These are phyloP conservation scores for Mycena filopes DNA, from an alignment of 768 basidiomycete genomes.

Conservation along the genomic window DNA sequence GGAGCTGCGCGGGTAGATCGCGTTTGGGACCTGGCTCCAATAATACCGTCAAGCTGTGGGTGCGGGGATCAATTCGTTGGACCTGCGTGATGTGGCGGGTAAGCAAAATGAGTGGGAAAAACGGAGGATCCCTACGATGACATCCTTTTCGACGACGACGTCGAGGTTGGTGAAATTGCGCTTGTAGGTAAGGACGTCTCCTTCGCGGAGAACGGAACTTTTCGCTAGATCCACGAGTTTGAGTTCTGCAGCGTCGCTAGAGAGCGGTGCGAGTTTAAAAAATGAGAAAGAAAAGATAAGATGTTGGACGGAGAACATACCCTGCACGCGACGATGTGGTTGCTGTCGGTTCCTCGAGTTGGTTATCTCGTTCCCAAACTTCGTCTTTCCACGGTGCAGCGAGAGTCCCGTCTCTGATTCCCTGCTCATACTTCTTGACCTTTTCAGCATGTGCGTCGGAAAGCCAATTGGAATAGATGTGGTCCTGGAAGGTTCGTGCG, in stretches of 20 bases:
- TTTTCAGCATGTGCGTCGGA: constrained; percentile 54
- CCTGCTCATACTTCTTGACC: constrained; percentile 54
- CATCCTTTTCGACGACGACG: constrained; percentile 64
- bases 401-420: constrained; percentile 55
- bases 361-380: constrained; percentile 63
- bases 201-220: constrained; percentile 55
- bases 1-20: constrained; percentile 50
- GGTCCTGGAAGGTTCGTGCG: constrained; percentile 68
- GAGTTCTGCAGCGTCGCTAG: constrained; percentile 54
- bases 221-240: constrained; percentile 58
- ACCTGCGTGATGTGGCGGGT: constrained; percentile 48
- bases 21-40: constrained; percentile 49
- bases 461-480: constrained; percentile 64
- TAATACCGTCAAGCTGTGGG: constrained; percentile 54
- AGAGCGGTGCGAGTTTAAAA: not conserved
- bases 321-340: constrained; percentile 39
- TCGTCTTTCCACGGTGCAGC: constrained; percentile 75
- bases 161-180: constrained; percentile 55
- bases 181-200: constrained; percentile 66
- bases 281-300: not conserved
- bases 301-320: constrained; percentile 35
- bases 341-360: constrained; percentile 14
- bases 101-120: not conserved
- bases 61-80: constrained; percentile 54
- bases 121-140: constrained; percentile 51